phyloP scores from a whole-genome alignment of 306 rosid genomes.

The Corylus avellana region DNA sequence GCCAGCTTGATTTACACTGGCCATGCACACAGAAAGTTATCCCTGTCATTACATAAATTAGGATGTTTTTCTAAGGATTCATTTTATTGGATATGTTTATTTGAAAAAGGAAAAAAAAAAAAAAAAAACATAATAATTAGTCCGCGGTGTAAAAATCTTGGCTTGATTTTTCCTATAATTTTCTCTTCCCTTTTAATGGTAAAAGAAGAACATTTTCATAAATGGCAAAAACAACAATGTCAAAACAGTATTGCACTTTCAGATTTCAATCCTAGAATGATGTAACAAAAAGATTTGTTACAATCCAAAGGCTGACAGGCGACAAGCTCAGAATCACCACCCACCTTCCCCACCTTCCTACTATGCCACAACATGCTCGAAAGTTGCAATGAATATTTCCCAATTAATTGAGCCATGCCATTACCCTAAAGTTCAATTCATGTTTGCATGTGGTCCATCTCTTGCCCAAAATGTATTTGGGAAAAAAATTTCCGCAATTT shows the following conservation, averaged over 20 bases:
- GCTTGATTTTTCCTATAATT: background rate
- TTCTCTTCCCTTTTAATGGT: background rate
- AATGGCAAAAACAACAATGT: background rate
- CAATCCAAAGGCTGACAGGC: background rate
- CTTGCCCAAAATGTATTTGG: too few relatives aligned
- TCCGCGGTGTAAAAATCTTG: too few relatives aligned
- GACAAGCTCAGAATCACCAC: background rate
- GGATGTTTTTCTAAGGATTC: too few relatives aligned
- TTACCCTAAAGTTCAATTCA: background rate
- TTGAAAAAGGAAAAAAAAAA: too few relatives aligned
- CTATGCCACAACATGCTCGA: background rate
- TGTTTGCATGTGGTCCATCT: background rate
- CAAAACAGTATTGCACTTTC: background rate
- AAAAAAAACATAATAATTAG: too few relatives aligned
- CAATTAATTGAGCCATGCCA: background rate
- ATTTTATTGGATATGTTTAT: too few relatives aligned
- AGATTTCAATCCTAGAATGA: background rate
- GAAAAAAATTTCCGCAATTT: too few relatives aligned
- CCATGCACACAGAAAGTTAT: background rate
- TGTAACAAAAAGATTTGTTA: background rate
- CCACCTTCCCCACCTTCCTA: background rate
- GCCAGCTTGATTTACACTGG: conserved; percentile 22
- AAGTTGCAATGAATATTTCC: background rate
- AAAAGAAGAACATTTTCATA: background rate
- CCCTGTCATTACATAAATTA: background rate